phyloP scores from a whole-genome alignment of 2,329 filamentous ascomycete genomes.

The Berkeleyomyces rouxiae region DNA sequence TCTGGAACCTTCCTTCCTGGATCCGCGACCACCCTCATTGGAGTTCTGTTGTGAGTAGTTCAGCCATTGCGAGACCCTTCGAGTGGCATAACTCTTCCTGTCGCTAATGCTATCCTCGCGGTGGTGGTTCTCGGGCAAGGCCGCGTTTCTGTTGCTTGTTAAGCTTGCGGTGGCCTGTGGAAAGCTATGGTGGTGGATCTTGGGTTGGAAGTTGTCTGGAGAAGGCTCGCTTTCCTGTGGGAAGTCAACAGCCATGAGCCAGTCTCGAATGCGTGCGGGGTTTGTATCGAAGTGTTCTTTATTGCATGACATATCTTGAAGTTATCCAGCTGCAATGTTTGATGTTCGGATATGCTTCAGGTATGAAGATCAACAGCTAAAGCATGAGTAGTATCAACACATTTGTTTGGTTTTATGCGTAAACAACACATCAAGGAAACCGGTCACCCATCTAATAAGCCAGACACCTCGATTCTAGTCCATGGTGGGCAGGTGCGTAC shows the following conservation, averaged over 20 bases:
- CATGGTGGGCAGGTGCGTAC: too few relatives aligned
- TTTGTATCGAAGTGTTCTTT: background rate
- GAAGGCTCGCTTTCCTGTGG: background rate
- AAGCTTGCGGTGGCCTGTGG: background rate
- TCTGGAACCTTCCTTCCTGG: background rate
- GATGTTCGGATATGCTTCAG: background rate
- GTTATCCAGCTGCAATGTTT: background rate
- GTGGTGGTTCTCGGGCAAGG: background rate
- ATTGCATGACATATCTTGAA: slow-evolving; percentile 4
- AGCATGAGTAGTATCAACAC: background rate
- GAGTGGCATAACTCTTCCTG: background rate
- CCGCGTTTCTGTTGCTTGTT: background rate
- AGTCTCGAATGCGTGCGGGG: slow-evolving; percentile 12
- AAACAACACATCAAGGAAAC: background rate
- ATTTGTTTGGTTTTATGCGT: background rate
- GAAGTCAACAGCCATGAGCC: background rate
- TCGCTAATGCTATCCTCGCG: background rate
- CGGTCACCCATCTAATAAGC: too few relatives aligned
- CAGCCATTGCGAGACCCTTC: background rate
- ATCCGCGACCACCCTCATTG: background rate
- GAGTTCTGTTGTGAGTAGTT: background rate
- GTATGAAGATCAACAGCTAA: background rate
- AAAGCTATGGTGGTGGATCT: background rate
- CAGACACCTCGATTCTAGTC: too few relatives aligned
- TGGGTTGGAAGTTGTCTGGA: slow-evolving; percentile 9